Base-by-base conservation (phyloP, 2,329 filamentous ascomycete species). In the Fusarium sulawesiense region DNA sequence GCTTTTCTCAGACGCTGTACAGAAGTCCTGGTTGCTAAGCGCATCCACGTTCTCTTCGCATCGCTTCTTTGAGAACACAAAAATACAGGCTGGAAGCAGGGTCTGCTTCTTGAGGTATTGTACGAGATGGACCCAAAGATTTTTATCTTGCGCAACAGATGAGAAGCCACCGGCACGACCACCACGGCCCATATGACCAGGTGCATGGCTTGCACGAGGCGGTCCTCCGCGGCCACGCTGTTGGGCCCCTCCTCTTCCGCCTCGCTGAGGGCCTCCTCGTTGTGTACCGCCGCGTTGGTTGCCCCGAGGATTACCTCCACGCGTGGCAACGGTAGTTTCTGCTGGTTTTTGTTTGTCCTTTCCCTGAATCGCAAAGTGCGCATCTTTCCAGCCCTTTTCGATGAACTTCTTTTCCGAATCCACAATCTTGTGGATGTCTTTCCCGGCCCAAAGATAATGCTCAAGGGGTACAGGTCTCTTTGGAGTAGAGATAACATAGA, bases 11-110 rank as follows among this genome's bases (percentile, higher is more conserved):
- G 91, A 87, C 1, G 94, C 93, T 8, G 92, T 98, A 78, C 92
- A 97, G 76, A 97, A 98, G 77, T 99, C 96, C 72, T 97, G 91
- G 76, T 98, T 98, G 66, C 93, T 95, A 23, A 99, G 85, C 0
- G 96, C 95, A 78, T 98, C 93, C 1, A 96, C 96, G 78, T 98
- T 99, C 77, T 98, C 94, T 79, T 99, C 96, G 75, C 96, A 98
- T 55, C 96, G 87, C 80, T 96, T 97, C 83, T 98, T 99, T 4
- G 96, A 99, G 80, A 99, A 99, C 59, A 99, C 95, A 77, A 99
- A 99, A 72, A 99, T 97, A 78, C 95, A 98, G 11, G 92, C 93
- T 1, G 96, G 96, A 6, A 99, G 87, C 6, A 99, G 85, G 50
- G 89, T 93, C 55, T 94, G 89, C 79, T 97, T 97, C 75, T 91